Base-by-base conservation (phyloP, 768 basidiomycete genomes). In the Pluteus cervinus region DNA sequence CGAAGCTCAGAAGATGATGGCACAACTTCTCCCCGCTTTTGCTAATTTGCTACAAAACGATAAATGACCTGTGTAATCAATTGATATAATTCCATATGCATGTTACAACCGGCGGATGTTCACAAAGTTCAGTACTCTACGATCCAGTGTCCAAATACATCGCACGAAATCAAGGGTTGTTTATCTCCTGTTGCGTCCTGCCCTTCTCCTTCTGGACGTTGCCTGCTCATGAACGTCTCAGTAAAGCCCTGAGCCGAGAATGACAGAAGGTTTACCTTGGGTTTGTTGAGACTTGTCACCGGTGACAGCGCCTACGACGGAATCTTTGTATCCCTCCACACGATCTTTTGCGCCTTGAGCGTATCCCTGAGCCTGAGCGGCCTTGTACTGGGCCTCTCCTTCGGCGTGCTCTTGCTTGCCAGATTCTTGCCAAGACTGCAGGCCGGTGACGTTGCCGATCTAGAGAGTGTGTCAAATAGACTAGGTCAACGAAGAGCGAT, bases 121-220 rank as follows among this genome's bases (percentile, higher is more conserved):
- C n/a, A n/a, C n/a, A n/a, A n/a, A n/a, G n/a, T n/a, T n/a, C n/a
- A n/a, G n/a, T n/a, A n/a, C n/a, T n/a, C n/a, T n/a, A n/a, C n/a
- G n/a, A n/a, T n/a, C n/a, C n/a, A n/a, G n/a, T n/a, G n/a, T n/a
- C n/a, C n/a, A n/a, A n/a, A n/a, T n/a, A n/a, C n/a, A n/a, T n/a
- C n/a, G n/a, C n/a, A n/a, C n/a, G n/a, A n/a, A n/a, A n/a, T n/a
- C n/a, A n/a, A n/a, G n/a, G n/a, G n/a, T 70, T 65, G 52, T 81
- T 81, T 21, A 68, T 12, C 4, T 75, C 60, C 52, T 80, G 76
- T 45, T 80, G 69, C 1, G 63, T 50, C 33, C 66, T 46, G 0
- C 81, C 79, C 43, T 79, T 78, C 32, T 79, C 73, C 0, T 75
- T 65, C 34, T 56, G 62, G 12, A 58, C 37, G 38, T 79, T 78